Evolutionary conservation across 2,329 filamentous ascomycete genomes (phyloP).

Genomic region (Pestalotiopsis sp.): DNA sequence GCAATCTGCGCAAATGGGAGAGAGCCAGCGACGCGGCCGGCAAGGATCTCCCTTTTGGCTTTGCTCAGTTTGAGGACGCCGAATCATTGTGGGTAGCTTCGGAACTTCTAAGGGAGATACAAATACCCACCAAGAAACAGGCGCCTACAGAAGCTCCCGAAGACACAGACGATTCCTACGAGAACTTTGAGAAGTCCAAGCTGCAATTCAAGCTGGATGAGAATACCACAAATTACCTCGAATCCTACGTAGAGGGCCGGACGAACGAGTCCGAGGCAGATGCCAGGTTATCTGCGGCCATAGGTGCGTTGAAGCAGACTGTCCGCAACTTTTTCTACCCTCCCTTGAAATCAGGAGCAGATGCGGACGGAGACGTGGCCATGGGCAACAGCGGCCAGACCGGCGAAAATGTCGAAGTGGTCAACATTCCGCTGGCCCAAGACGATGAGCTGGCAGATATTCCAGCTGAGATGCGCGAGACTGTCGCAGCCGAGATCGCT

Average conservation of each 20-base stretch:
- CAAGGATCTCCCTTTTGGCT: slow-evolving; percentile 87
- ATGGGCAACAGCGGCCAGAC: slow-evolving; percentile 67
- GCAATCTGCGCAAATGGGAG: slow-evolving; percentile 83
- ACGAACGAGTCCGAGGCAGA: slow-evolving; percentile 66
- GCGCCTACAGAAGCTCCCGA: slow-evolving; percentile 46
- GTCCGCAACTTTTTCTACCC: slow-evolving; percentile 76
- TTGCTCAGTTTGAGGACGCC: slow-evolving; percentile 91
- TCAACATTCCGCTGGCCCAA: slow-evolving; percentile 83
- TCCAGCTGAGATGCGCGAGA: slow-evolving; percentile 92
- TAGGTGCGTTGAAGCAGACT: slow-evolving; percentile 66
- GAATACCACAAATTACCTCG: slow-evolving; percentile 81
- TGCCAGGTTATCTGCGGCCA: slow-evolving; percentile 71
- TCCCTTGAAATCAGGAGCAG: slow-evolving; percentile 49
- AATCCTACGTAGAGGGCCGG: slow-evolving; percentile 72
- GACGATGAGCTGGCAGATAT: slow-evolving; percentile 97
- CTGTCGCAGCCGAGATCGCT: slow-evolving; percentile 90
- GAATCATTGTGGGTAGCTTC: slow-evolving; percentile 85
- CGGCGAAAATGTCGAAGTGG: slow-evolving; percentile 75
- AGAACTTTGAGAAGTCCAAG: slow-evolving; percentile 68
- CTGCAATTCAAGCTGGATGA: slow-evolving; percentile 80
- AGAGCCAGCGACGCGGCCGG: slow-evolving; percentile 65
- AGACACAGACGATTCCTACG: slow-evolving; percentile 47
- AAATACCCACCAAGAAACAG: slow-evolving; percentile 81
- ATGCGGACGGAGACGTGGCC: slow-evolving; percentile 66
- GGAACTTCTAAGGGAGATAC: slow-evolving; percentile 79